These are phyloP conservation scores for Phytophthora tubulina DNA, from an alignment of 352 stramenopile species.

Conservation along the genomic window DNA sequence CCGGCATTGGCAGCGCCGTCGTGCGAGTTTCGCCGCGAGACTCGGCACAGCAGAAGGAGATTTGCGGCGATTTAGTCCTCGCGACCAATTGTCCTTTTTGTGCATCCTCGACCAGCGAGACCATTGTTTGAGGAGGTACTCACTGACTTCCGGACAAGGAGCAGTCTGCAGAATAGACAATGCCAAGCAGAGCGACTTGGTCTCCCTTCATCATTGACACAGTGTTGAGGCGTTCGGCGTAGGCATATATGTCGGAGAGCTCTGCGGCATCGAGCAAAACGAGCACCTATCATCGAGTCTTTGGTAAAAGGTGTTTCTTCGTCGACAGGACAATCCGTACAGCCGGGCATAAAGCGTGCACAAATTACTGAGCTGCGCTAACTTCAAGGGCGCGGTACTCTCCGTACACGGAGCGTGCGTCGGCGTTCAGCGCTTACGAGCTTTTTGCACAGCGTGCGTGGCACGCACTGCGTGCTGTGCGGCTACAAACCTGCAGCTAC, in stretches of 20 bases:
- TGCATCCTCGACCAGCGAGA: background rate
- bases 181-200: background rate
- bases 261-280: background rate
- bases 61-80: conserved; percentile 3
- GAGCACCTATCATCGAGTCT: background rate
- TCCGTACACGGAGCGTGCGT: conserved; percentile 26
- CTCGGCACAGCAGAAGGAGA: background rate
- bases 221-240: background rate
- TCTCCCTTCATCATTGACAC: background rate
- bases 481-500: background rate
- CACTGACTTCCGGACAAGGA: no score
- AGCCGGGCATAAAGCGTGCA: conserved; percentile 19
- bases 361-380: background rate
- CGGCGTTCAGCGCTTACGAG: conserved; percentile 10
- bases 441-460: background rate
- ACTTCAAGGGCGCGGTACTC: conserved; percentile 30
- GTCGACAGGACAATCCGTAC: conserved; percentile 6
- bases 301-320: conserved; percentile 5
- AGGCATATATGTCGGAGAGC: background rate
- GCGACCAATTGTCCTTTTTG: conserved; percentile 13
- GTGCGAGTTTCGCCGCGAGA: no score
- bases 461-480: no score
- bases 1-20: no score
- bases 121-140: background rate
- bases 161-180: conserved; percentile 10